Conservation (phyloP, 164 flowering plant species). For the Magnolia sinica region DNA sequence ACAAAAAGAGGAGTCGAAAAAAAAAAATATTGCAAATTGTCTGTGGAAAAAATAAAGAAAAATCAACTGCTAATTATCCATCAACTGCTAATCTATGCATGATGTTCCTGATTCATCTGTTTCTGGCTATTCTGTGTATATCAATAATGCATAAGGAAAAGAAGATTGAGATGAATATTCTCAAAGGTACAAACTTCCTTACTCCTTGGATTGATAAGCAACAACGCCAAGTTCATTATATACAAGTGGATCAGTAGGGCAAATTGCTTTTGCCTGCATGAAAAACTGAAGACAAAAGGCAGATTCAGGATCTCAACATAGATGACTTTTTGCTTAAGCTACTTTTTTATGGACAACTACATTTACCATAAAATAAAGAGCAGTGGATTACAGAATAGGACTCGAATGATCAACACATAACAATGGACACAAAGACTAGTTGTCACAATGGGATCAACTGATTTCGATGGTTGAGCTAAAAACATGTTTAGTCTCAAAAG, state of each 20-base stretch:
- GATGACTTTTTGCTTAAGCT: neutral
- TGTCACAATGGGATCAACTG: too few relatives aligned
- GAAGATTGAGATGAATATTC: neutral
- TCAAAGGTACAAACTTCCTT: slow-evolving; percentile 23
- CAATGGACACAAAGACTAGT: too few relatives aligned
- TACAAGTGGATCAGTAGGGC: slow-evolving; percentile 93
- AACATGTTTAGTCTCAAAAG: too few relatives aligned
- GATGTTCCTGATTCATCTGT: neutral
- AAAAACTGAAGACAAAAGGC: slow-evolving; percentile 57
- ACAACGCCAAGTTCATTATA: slow-evolving; percentile 97
- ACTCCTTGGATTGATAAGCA: slow-evolving; percentile 93
- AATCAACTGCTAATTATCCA: too few relatives aligned
- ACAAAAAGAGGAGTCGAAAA: too few relatives aligned
- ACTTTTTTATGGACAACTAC: neutral
- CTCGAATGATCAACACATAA: too few relatives aligned
- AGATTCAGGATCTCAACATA: slow-evolving; percentile 1
- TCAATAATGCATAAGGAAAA: neutral
- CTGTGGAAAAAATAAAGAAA: too few relatives aligned
- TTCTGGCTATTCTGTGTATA: neutral
- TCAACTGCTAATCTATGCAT: too few relatives aligned
- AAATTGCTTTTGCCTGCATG: slow-evolving; percentile 85
- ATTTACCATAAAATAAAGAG: neutral
- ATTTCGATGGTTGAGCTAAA: too few relatives aligned
- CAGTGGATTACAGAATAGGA: too few relatives aligned
- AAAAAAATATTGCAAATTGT: too few relatives aligned